phyloP scores from a whole-genome alignment of 495 filamentous ascomycete genomes.

The Annulohypoxylon maeteangense region DNA sequence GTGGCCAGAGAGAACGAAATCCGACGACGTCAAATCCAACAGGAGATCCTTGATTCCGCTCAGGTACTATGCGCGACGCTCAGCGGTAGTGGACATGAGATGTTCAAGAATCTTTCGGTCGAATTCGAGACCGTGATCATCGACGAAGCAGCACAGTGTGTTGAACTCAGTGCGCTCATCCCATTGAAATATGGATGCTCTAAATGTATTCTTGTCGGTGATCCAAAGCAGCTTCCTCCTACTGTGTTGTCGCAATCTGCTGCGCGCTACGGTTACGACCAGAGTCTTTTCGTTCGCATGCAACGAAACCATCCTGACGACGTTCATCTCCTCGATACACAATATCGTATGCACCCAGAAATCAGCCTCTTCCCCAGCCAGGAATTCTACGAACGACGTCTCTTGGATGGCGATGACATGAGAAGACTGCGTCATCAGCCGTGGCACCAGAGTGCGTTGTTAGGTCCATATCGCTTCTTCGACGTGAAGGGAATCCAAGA shows the following conservation, averaged over 20 bases:
- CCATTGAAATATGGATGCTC: conserved; percentile 97
- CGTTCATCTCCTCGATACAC: conserved; percentile 93
- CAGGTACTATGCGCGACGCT: conserved; percentile 96
- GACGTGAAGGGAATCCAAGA: conserved; percentile 91
- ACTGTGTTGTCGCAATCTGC: conserved; percentile 95
- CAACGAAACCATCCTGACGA: conserved; percentile 87
- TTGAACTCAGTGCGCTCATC: conserved; percentile 95
- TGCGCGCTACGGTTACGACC: conserved; percentile 92
- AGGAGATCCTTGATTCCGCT: conserved; percentile 87
- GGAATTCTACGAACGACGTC: conserved; percentile 89
- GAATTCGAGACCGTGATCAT: conserved; percentile 99
- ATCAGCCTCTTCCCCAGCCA: conserved; percentile 90
- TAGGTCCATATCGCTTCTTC: conserved; percentile 97
- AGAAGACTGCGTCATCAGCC: conserved; percentile 74
- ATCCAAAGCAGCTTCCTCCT: conserved; percentile 95
- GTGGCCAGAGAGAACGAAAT: conserved; percentile 84
- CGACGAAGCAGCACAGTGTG: conserved; percentile 97
- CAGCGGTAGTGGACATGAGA: conserved; percentile 95
- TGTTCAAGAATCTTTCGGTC: conserved; percentile 93
- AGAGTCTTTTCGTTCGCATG: conserved; percentile 98
- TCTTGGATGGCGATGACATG: conserved; percentile 88
- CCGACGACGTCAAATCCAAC: conserved; percentile 82
- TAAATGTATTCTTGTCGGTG: conserved; percentile 96
- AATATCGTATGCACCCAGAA: conserved; percentile 99
- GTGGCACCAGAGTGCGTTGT: conserved; percentile 84